A percentile compares a stretch with the other conserved stretches of the same genome.
These are phyloP conservation scores for Starmerella lactis-condensi DNA, from an alignment of 805 yeast species.

Conservation along the genomic window DNA sequence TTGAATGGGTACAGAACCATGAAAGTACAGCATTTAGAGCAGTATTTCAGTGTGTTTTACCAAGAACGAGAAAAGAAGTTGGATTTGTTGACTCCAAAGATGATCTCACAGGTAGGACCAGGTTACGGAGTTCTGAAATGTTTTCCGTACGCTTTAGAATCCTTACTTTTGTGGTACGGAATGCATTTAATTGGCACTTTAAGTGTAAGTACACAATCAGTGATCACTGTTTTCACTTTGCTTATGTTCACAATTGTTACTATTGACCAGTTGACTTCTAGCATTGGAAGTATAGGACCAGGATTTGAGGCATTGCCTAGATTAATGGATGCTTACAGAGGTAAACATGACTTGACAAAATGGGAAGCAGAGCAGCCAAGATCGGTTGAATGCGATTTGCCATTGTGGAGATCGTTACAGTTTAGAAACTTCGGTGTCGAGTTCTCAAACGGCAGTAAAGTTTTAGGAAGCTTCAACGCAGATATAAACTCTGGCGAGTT, in stretches of 20 bases:
- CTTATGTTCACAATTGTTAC: conserved; percentile 54
- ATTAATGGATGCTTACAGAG: conserved; percentile 7
- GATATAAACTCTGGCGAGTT: conserved; percentile 30
- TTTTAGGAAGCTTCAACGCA: conserved; percentile 30
- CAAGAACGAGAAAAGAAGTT: conserved; percentile 20
- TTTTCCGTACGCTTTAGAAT: conserved; percentile 43
- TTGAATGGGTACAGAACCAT: conserved; percentile 42
- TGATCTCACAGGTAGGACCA: conserved; percentile 47
- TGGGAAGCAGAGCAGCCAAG: not conserved
- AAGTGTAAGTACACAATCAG: conserved; percentile 36
- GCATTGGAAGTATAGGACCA: conserved; percentile 62
- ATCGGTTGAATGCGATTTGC: not conserved
- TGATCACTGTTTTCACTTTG: conserved; percentile 53
- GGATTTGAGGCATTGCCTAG: conserved; percentile 33
- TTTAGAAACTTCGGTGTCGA: conserved; percentile 8
- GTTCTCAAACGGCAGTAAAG: conserved; percentile 12
- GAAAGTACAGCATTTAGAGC: conserved; percentile 34
- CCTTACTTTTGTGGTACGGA: conserved; percentile 64
- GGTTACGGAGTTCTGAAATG: conserved; percentile 44
- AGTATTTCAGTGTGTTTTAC: conserved; percentile 26
- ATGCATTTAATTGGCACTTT: conserved; percentile 43
- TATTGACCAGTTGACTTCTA: conserved; percentile 38
- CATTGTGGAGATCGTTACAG: conserved; percentile 6
- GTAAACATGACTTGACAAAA: not conserved
- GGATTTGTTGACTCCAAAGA: conserved; percentile 26